Percentiles rank a stretch among this genome's conserved stretches.
Evolutionary conservation across 192 early-diverging fungal species (phyloP).

Genomic region (Coemansia sp.): DNA sequence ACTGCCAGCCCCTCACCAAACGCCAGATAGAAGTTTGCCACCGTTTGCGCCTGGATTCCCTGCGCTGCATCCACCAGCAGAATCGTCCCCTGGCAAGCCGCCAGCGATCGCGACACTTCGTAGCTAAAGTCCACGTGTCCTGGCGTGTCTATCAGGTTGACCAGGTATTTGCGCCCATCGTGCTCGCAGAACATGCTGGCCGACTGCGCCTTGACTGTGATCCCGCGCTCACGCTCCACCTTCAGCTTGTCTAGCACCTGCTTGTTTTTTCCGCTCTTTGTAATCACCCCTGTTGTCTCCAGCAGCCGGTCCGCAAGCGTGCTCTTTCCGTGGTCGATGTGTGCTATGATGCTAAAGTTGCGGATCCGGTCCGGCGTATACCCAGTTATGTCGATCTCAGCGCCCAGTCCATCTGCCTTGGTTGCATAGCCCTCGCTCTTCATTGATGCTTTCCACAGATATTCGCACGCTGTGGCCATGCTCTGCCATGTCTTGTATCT

Average conservation of each 20-base stretch:
- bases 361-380: conserved; percentile 83
- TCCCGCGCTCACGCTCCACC: conserved; percentile 94
- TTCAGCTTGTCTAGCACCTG: conserved; percentile 96
- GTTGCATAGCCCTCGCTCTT: neutral
- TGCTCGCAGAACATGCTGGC: conserved; percentile 88
- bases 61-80: conserved; percentile 92
- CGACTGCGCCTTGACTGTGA: conserved; percentile 97
- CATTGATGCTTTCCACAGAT: neutral
- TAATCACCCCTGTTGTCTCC: conserved; percentile 87
- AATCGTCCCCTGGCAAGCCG: conserved; percentile 91
- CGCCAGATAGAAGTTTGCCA: conserved; percentile 95
- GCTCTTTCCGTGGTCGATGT: conserved; percentile 88
- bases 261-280: conserved; percentile 67
- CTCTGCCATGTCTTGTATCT: too few relatives aligned
- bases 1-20: conserved; percentile 83
- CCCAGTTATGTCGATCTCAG: conserved; percentile 59
- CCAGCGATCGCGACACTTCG: conserved; percentile 91
- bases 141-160: conserved; percentile 97
- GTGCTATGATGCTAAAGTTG: conserved; percentile 90
- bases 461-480: too few relatives aligned
- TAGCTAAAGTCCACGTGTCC: conserved; percentile 93
- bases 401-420: conserved; percentile 17
- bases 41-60: conserved; percentile 97
- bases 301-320: conserved; percentile 92
- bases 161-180: conserved; percentile 76